Percentiles rank a stretch among this genome's conserved stretches.
Evolutionary conservation across 768 basidiomycete species (phyloP).

Genomic region (Daedalea quercina): DNA sequence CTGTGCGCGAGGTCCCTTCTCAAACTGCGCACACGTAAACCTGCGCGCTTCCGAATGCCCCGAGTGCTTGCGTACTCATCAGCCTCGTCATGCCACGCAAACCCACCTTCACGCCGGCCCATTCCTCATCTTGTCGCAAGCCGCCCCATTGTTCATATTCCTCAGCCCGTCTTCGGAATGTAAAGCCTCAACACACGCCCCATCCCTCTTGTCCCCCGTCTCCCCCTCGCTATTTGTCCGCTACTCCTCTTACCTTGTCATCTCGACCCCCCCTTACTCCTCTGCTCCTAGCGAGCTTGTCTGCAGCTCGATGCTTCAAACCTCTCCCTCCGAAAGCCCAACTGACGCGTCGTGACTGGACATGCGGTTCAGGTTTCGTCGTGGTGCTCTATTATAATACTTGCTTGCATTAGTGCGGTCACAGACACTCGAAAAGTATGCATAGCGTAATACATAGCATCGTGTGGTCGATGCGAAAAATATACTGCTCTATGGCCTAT

Average conservation of each 20-base stretch:
- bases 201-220: slow-evolving; percentile 2
- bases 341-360: slow-evolving; percentile 13
- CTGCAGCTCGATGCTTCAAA: background rate
- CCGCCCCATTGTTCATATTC: background rate
- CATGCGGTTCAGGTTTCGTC: slow-evolving; percentile 5
- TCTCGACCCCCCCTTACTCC: too few relatives aligned
- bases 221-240: background rate
- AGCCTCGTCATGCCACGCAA: background rate
- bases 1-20: background rate
- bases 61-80: background rate
- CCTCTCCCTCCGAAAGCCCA: slow-evolving; percentile 4
- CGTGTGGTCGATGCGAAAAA: slow-evolving; percentile 11
- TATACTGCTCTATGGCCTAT: slow-evolving; percentile 9
- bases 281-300: background rate
- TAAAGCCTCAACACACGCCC: background rate
- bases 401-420: slow-evolving; percentile 22
- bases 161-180: background rate
- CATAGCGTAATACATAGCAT: slow-evolving; percentile 22
- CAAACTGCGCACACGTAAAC: background rate
- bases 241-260: background rate
- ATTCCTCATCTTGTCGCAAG: background rate
- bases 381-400: slow-evolving; percentile 14
- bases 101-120: background rate
- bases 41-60: background rate
- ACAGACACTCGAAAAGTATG: slow-evolving; percentile 27